phyloP scores from a whole-genome alignment of 2,329 filamentous ascomycete genomes.

The Diaporthe aspalathi region DNA sequence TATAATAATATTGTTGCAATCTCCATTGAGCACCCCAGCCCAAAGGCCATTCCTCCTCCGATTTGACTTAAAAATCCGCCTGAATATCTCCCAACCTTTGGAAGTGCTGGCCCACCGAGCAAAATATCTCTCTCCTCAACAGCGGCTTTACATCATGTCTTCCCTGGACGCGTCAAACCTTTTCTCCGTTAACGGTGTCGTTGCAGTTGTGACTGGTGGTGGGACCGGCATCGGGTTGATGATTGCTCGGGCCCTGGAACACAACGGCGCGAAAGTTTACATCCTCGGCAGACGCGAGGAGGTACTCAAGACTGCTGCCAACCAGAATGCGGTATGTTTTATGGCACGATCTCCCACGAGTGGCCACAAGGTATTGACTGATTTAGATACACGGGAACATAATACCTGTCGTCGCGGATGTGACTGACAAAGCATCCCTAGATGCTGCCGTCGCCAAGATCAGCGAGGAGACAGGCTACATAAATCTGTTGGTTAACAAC shows the following conservation, averaged over 20 bases:
- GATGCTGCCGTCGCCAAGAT: slow-evolving; percentile 68
- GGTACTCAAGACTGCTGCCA: slow-evolving; percentile 51
- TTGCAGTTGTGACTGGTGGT: slow-evolving; percentile 35
- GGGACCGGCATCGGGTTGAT: slow-evolving; percentile 41
- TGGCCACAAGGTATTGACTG: not conserved
- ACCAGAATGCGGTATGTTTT: slow-evolving; percentile 6
- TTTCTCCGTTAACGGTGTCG: slow-evolving; percentile 30
- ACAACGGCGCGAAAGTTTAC: slow-evolving; percentile 56
- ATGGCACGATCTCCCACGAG: not conserved
- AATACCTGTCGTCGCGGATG: slow-evolving; percentile 46
- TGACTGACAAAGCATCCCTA: slow-evolving; percentile 55
- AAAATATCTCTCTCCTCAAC: not conserved
- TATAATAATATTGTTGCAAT: not conserved
- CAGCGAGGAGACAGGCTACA: slow-evolving; percentile 43
- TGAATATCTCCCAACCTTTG: not conserved
- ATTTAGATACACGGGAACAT: slow-evolving; percentile 43
- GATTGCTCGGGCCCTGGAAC: slow-evolving; percentile 15
- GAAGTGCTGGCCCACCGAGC: not conserved
- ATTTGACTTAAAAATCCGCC: not conserved
- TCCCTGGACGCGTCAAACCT: slow-evolving; percentile 3
- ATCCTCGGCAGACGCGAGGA: slow-evolving; percentile 56
- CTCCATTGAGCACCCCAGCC: not conserved
- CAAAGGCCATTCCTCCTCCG: not conserved
- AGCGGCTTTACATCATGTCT: not conserved
- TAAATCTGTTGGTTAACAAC: not conserved